phyloP scores from a whole-genome alignment of 2,329 filamentous ascomycete genomes.

The Tolypocladium ophioglossoides region DNA sequence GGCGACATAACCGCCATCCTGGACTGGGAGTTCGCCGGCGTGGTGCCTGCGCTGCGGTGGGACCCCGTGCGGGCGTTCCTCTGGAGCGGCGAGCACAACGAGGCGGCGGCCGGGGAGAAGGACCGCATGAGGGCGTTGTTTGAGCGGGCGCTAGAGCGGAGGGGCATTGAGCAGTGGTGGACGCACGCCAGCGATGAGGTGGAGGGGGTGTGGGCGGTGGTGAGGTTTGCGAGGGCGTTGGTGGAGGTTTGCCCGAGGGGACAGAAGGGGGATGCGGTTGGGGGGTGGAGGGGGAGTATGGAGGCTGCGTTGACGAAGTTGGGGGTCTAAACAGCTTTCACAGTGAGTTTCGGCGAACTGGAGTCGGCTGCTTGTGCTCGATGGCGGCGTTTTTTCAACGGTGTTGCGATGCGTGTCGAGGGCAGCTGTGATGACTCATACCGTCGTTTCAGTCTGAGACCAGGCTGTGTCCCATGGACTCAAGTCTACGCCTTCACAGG shows the following conservation, averaged over 20 bases:
- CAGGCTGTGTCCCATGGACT: no score
- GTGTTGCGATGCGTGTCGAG: no score
- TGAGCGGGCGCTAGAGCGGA: conserved; percentile 10
- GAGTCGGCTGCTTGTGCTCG: not conserved
- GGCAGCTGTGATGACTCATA: no score
- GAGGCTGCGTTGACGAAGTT: conserved; percentile 5
- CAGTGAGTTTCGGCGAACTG: no score
- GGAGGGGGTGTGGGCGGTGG: conserved; percentile 16
- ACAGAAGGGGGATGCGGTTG: conserved; percentile 10
- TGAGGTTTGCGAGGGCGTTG: conserved; percentile 17
- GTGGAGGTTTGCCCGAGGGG: conserved; percentile 16
- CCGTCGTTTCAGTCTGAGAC: no score
- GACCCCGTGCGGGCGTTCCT: conserved; percentile 23
- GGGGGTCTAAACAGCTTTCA: not conserved
- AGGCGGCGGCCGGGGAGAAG: conserved; percentile 12
- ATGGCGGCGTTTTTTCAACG: no score
- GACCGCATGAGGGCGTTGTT: conserved; percentile 13
- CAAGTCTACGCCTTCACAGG: no score
- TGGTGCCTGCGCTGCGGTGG: conserved; percentile 24
- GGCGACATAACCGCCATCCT: conserved; percentile 19
- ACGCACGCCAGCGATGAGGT: conserved; percentile 6
- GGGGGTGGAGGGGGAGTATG: conserved; percentile 9
- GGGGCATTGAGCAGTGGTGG: conserved; percentile 7
- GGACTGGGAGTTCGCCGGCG: conserved; percentile 26
- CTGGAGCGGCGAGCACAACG: conserved; percentile 16